A percentile compares a stretch with the other conserved stretches of the same genome.
These are phyloP conservation scores for Nothophoma quercina DNA, from an alignment of 2,329 filamentous ascomycete genomes.

Conservation along the genomic window DNA sequence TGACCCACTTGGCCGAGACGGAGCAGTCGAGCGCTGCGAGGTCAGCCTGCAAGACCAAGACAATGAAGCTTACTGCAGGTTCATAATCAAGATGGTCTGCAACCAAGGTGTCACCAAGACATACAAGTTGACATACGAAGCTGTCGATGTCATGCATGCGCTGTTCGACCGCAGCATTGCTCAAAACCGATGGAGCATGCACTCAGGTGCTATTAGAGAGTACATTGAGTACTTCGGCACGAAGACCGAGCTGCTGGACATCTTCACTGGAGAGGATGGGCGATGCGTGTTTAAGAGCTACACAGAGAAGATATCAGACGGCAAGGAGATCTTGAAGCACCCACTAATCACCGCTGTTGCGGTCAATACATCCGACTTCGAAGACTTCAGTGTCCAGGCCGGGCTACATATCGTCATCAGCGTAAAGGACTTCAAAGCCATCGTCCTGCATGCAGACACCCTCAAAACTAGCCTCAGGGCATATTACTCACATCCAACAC, in stretches of 20 bases:
- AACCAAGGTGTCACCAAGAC: slow-evolving; percentile 80
- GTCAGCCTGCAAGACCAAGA: slow-evolving; percentile 75
- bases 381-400: slow-evolving; percentile 75
- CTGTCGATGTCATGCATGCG: slow-evolving; percentile 76
- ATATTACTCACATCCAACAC: slow-evolving; percentile 73
- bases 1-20: slow-evolving; percentile 72
- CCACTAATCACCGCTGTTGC: slow-evolving; percentile 82
- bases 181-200: slow-evolving; percentile 75
- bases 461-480: slow-evolving; percentile 72
- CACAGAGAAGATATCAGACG: slow-evolving; percentile 78
- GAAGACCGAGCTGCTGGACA: slow-evolving; percentile 80
- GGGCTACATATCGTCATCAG: slow-evolving; percentile 81
- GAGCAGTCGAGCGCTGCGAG: slow-evolving; percentile 76
- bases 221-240: slow-evolving; percentile 83
- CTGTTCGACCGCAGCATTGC: slow-evolving; percentile 74
- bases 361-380: slow-evolving; percentile 78
- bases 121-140: slow-evolving; percentile 78
- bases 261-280: slow-evolving; percentile 71
- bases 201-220: slow-evolving; percentile 73
- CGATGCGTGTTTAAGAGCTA: slow-evolving; percentile 80
- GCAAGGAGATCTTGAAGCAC: slow-evolving; percentile 78
- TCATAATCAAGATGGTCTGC: slow-evolving; percentile 77
- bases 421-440: slow-evolving; percentile 83
- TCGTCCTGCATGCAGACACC: slow-evolving; percentile 76
- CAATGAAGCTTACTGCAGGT: slow-evolving; percentile 72